Evolutionary conservation across 2,329 filamentous ascomycete species (phyloP).

Genomic region (Pseudogymnoascus sp.): DNA sequence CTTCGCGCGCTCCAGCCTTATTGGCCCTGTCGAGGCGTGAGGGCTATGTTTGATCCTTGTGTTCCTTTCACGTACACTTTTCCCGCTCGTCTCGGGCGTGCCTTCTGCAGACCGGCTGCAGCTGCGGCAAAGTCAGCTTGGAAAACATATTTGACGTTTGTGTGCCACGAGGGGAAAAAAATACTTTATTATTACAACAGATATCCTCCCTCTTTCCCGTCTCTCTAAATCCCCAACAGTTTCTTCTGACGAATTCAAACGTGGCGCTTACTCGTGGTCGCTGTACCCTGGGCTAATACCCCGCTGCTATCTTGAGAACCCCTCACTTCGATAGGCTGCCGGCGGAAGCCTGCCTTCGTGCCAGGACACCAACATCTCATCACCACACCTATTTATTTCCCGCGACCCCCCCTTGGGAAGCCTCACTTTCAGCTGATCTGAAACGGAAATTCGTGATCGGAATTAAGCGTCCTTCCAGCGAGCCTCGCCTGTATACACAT

Average conservation of each 20-base stretch:
- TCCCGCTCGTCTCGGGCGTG: not conserved
- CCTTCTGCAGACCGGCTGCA: not conserved
- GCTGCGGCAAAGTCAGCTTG: not conserved
- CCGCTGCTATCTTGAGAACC: conserved; percentile 3
- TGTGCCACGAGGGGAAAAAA: not conserved
- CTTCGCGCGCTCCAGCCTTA: not conserved
- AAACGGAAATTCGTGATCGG: not conserved
- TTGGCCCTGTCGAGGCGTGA: not conserved
- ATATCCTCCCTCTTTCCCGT: not conserved
- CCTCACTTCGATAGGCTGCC: conserved; percentile 7
- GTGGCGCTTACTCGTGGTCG: not conserved
- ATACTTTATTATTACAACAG: not conserved
- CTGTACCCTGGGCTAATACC: not conserved
- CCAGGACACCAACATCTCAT: conserved; percentile 2
- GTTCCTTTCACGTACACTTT: not conserved
- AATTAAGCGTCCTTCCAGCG: not conserved
- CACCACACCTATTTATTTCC: conserved; percentile 7
- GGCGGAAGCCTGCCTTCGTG: conserved; percentile 5
- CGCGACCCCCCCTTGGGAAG: not conserved
- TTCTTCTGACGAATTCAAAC: not conserved
- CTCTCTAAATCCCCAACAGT: not conserved
- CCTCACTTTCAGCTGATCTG: conserved; percentile 1
- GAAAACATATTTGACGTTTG: not conserved
- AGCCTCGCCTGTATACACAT: conserved; percentile 2
- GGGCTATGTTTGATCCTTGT: not conserved